These are phyloP conservation scores for Dipteronia dyeriana DNA, from an alignment of 345 rosid genomes.

Conservation along the genomic window DNA sequence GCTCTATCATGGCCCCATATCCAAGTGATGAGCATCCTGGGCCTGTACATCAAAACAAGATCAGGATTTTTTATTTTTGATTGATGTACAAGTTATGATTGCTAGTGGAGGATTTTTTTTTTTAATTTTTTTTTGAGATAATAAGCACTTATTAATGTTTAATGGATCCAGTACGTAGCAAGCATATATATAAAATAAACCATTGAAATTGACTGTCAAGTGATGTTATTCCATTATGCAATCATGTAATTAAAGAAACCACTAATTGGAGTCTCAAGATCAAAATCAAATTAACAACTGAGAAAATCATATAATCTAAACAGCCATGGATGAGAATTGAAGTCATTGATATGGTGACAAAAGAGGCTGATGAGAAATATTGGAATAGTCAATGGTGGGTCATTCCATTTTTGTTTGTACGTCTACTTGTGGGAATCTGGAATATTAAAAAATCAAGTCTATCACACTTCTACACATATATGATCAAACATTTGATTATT, in stretches of 20 bases:
- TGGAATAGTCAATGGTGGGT: background rate
- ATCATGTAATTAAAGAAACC: background rate
- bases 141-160: background rate
- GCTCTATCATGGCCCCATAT: slow-evolving; percentile 53
- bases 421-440: background rate
- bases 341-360: background rate
- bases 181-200: no score
- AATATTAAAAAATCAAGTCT: background rate
- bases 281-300: background rate
- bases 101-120: background rate
- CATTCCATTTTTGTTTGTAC: background rate
- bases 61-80: background rate
- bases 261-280: background rate
- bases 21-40: slow-evolving; percentile 63
- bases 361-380: background rate
- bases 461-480: background rate
- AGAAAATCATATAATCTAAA: no score
- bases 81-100: background rate
- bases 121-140: background rate
- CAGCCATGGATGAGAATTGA: background rate
- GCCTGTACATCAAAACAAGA: slow-evolving; percentile 27
- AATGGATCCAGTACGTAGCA: background rate
- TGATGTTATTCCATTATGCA: background rate
- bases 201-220: background rate
- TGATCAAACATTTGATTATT: background rate